These are phyloP conservation scores for Tetrapisispora nanseiensis DNA, from an alignment of 805 yeast genomes.

Conservation along the genomic window DNA sequence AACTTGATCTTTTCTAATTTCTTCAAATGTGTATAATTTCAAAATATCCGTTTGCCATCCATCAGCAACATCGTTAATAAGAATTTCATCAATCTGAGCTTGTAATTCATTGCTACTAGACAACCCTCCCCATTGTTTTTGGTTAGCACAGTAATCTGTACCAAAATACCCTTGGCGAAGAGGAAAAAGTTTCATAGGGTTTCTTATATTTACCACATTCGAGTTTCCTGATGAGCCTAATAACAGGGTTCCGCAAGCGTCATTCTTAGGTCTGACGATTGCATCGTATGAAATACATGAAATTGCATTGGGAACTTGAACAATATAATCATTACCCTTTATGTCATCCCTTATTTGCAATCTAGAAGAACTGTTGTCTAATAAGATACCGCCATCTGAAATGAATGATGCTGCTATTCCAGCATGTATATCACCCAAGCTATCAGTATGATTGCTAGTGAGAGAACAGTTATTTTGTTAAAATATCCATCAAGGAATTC, in stretches of 20 bases:
- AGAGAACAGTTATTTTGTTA: not conserved
- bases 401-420: not conserved
- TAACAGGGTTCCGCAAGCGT: not conserved
- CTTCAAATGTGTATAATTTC: not conserved
- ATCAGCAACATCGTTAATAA: not conserved
- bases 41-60: not conserved
- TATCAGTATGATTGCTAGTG: not conserved
- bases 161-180: not conserved
- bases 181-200: not conserved
- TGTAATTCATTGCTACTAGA: not conserved
- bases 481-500: not conserved
- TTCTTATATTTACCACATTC: not conserved
- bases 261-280: not conserved
- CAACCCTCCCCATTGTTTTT: not conserved
- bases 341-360: not conserved
- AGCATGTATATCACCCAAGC: not conserved
- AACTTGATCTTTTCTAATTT: not conserved
- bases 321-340: not conserved
- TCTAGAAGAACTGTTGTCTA: not conserved
- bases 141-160: constrained; percentile 1
- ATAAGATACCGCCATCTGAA: not conserved
- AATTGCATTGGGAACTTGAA: not conserved
- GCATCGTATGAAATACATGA: not conserved
- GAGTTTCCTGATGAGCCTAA: not conserved
- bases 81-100: not conserved